Percentiles rank a stretch among this genome's conserved stretches.
Evolutionary conservation across 2,329 filamentous ascomycete species (phyloP).

Genomic region (Xylariaceae sp.): DNA sequence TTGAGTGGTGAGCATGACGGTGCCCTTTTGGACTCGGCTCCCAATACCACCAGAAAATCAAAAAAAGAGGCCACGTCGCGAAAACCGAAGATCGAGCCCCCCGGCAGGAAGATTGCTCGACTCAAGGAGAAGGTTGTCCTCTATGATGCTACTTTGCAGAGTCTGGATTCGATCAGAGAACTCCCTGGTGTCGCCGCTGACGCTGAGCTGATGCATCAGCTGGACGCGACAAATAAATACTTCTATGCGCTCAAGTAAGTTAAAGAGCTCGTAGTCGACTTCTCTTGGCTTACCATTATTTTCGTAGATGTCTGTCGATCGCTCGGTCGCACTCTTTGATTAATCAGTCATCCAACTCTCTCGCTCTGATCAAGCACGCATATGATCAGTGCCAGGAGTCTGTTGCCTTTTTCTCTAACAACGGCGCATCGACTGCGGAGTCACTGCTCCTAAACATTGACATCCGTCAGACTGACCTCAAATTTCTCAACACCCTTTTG

Average conservation of each 20-base stretch:
- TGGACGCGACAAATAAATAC: constrained; percentile 76
- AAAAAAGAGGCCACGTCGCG: constrained; percentile 51
- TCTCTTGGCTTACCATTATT: constrained; percentile 15
- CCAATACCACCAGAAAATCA: constrained; percentile 43
- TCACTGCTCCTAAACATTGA: constrained; percentile 62
- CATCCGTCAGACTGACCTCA: constrained; percentile 56
- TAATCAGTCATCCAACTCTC: constrained; percentile 68
- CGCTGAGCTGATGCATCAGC: constrained; percentile 65
- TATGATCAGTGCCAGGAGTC: constrained; percentile 56
- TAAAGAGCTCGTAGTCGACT: neutral
- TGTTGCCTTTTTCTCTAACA: constrained; percentile 42
- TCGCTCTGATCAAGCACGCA: constrained; percentile 79
- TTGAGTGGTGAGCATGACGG: constrained; percentile 82
- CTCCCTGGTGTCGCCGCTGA: constrained; percentile 88
- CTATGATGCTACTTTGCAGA: constrained; percentile 88
- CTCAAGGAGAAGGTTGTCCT: constrained; percentile 83
- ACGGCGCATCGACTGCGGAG: constrained; percentile 30
- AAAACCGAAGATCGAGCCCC: constrained; percentile 49
- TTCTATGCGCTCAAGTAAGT: constrained; percentile 83
- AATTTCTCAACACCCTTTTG: constrained; percentile 59
- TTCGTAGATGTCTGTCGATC: constrained; percentile 70
- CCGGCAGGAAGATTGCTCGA: constrained; percentile 71
- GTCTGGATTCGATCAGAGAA: constrained; percentile 83
- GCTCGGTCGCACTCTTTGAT: constrained; percentile 78
- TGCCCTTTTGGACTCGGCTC: constrained; percentile 50